These are phyloP conservation scores for Phytophthora chlamydospora DNA, from an alignment of 352 stramenopile species.

Conservation along the genomic window DNA sequence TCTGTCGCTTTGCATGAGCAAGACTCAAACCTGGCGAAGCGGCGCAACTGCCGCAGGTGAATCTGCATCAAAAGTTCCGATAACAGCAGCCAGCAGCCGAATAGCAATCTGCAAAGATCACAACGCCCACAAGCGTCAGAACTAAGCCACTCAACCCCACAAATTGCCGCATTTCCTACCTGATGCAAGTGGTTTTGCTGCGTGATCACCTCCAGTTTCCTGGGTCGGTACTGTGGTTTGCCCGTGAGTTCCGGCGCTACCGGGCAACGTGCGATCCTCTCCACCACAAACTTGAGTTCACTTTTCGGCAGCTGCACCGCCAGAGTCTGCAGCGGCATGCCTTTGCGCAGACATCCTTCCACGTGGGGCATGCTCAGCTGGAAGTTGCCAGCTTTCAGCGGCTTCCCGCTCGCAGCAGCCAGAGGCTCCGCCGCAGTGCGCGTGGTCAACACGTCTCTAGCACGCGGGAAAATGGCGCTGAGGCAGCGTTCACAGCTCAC, in stretches of 20 bases:
- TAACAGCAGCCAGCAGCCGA: slow-evolving; percentile 59
- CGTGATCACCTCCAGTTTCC: slow-evolving; percentile 50
- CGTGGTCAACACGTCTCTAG: slow-evolving; percentile 68
- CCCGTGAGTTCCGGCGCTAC: slow-evolving; percentile 55
- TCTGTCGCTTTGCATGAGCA: background rate
- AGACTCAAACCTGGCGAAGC: slow-evolving; percentile 60
- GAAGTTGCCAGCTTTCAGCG: slow-evolving; percentile 83
- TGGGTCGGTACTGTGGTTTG: slow-evolving; percentile 69
- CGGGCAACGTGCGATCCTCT: slow-evolving; percentile 80
- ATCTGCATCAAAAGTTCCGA: slow-evolving; percentile 63
- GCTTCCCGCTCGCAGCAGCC: slow-evolving; percentile 56
- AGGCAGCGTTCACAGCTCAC: slow-evolving; percentile 76
- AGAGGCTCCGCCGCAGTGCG: slow-evolving; percentile 60
- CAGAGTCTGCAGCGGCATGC: slow-evolving; percentile 78
- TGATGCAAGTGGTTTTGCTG: slow-evolving; percentile 86
- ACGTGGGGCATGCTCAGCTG: slow-evolving; percentile 89
- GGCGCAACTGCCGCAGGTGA: slow-evolving; percentile 53
- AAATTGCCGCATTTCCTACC: slow-evolving; percentile 30
- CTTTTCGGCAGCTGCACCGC: slow-evolving; percentile 82
- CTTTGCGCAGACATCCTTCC: slow-evolving; percentile 78
- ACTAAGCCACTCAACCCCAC: background rate
- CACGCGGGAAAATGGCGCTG: slow-evolving; percentile 79
- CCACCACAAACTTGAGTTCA: slow-evolving; percentile 86
- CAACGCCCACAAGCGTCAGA: background rate
- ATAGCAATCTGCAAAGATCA: slow-evolving; percentile 62